A percentile compares a stretch with the other conserved stretches of the same genome.
These are phyloP conservation scores for Coniella lustricola DNA, from an alignment of 2,329 filamentous ascomycete species.

Conservation along the genomic window DNA sequence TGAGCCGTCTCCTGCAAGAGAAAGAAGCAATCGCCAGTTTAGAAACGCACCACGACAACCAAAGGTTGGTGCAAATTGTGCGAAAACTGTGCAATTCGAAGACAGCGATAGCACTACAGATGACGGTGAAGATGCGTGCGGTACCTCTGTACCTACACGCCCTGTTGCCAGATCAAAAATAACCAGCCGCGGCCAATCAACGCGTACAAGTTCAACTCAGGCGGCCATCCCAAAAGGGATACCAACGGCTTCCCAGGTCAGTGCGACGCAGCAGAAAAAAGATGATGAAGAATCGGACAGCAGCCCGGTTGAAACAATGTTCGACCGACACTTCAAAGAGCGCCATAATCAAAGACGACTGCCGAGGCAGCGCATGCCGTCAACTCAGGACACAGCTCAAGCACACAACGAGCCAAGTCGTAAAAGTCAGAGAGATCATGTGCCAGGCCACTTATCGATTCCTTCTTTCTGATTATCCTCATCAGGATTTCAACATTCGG, in stretches of 20 bases:
- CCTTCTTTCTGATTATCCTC: not conserved
- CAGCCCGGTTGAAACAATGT: slow-evolving; percentile 7
- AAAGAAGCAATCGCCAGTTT: not conserved
- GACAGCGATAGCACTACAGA: not conserved
- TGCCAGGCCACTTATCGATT: not conserved
- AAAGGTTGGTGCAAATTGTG: not conserved
- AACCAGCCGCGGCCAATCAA: not conserved
- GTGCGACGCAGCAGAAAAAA: no score
- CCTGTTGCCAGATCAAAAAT: not conserved
- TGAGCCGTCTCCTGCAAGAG: not conserved
- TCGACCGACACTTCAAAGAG: slow-evolving; percentile 8
- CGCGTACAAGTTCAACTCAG: no score
- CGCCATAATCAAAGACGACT: not conserved
- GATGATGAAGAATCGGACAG: slow-evolving; percentile 5
- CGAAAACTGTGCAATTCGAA: not conserved
- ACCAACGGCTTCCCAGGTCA: not conserved
- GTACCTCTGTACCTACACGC: not conserved
- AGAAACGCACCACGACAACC: not conserved
- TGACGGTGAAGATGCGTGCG: not conserved
- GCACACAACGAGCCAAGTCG: not conserved
- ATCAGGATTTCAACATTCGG: no score
- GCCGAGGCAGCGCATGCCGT: not conserved
- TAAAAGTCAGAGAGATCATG: not conserved
- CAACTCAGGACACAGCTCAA: not conserved
- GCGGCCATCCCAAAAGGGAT: not conserved